These are phyloP conservation scores for Ganoderma boninense DNA, from an alignment of 1,284 basidiomycete species.

Conservation along the genomic window DNA sequence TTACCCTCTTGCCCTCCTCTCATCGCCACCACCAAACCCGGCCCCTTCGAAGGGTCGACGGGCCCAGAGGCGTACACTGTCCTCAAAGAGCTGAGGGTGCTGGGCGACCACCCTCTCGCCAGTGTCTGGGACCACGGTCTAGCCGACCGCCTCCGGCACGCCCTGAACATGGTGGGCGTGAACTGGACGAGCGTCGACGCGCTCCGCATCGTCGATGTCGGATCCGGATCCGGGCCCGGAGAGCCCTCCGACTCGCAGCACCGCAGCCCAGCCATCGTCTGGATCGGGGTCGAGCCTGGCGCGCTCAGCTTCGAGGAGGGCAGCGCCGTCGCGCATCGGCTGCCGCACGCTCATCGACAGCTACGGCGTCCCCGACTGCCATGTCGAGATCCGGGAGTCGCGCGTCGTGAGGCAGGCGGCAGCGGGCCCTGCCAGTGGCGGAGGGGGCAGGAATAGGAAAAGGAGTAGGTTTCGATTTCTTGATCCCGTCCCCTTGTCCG, in stretches of 20 bases:
- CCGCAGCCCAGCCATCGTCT: slow-evolving; percentile 18
- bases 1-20: background rate
- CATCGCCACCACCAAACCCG: background rate
- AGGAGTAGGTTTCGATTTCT: no score
- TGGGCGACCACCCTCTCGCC: background rate
- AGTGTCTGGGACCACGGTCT: background rate
- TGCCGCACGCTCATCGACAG: no score
- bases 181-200: slow-evolving; percentile 39
- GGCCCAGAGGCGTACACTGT: background rate
- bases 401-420: no score
- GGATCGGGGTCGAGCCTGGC: slow-evolving; percentile 25
- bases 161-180: slow-evolving; percentile 18
- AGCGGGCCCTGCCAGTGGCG: no score
- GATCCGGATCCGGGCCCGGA: background rate
- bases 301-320: slow-evolving; percentile 15
- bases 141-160: background rate
- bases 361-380: no score
- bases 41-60: background rate
- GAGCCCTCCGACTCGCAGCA: slow-evolving; percentile 7
- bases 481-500: no score
- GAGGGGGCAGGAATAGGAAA: no score
- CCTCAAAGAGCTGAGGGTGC: background rate
- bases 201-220: slow-evolving; percentile 33
- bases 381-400: no score
- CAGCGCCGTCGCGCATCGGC: no score